phyloP scores from a whole-genome alignment of 495 filamentous ascomycete species.

The Darksidea phi region DNA sequence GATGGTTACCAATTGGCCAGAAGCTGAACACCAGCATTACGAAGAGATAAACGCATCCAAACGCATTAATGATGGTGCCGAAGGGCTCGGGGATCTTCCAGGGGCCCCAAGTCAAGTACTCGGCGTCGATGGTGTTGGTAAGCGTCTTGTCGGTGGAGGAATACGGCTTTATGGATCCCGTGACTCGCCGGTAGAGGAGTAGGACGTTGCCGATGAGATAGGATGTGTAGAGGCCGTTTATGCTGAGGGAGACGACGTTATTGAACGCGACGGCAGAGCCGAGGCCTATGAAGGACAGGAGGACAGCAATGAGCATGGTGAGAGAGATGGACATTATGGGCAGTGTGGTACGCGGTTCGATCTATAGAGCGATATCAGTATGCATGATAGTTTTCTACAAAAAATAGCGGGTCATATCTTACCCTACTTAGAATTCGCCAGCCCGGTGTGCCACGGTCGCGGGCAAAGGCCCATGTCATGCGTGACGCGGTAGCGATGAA shows the following conservation, averaged over 20 bases:
- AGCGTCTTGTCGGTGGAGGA: neutral
- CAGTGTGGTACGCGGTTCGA: neutral
- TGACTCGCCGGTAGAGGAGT: too few species aligned
- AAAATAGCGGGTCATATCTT: neutral
- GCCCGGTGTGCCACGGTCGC: constrained; percentile 35
- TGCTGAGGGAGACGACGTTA: constrained; percentile 48
- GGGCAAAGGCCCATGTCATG: constrained; percentile 36
- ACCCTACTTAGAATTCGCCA: neutral
- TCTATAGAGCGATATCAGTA: neutral
- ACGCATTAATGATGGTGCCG: neutral
- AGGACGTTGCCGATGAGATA: too few species aligned
- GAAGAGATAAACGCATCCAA: constrained; percentile 1
- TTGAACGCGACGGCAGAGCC: constrained; percentile 56
- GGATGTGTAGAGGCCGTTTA: constrained; percentile 17
- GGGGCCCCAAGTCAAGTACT: constrained; percentile 3
- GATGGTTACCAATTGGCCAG: constrained; percentile 1
- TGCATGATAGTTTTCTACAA: neutral
- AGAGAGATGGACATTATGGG: constrained; percentile 7
- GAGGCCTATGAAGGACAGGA: constrained; percentile 59
- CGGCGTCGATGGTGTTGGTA: constrained; percentile 1
- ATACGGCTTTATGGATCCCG: constrained; percentile 2
- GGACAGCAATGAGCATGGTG: constrained; percentile 41
- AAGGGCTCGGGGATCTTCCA: neutral
- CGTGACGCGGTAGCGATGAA: constrained; percentile 32
- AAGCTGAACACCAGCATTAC: constrained; percentile 9